Base-by-base conservation (phyloP, 2,329 filamentous ascomycete genomes). In the Aspergillus bombycis region DNA sequence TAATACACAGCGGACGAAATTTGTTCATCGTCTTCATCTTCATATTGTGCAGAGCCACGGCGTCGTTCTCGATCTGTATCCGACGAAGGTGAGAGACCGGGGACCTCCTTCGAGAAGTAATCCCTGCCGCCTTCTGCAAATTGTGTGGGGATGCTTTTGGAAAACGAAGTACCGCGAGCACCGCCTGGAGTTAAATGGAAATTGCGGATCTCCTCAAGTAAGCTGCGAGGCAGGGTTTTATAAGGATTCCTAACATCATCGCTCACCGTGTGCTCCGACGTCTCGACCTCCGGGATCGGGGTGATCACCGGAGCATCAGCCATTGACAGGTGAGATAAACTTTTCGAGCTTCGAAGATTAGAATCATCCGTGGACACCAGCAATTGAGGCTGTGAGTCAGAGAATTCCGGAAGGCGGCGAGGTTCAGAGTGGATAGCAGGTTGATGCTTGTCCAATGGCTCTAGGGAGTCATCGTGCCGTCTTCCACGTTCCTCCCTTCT, bases 1-100 rank as follows among this genome's bases (percentile, higher is more conserved):
- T 86, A 88, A 72, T 89, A 89, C 38, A 88, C 79, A 14, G 87
- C 87, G 32, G 86, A 89, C 0, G 86, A 87, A 45, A 89, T 89
- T 64, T 88, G 86, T 72, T 89, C 87, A 61, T 86, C 87, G 38
- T 87, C 85, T n/a, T 86, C 84, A 55, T 85, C 83, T 38, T 84
- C 84, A 30, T 79, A 78, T 26, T 71, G 74, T 11, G 67, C 66
- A 9, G 70, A 69, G 30, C 63, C 67, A 34, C 67, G 67, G 48
- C 61, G 67, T 11, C 67, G 68, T 48, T 69, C 72, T 52, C 66
- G 62, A 28, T 70, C 61, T 9, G 70, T 70, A 54, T 71, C 71
- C 1, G 72, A 64, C 2, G 67, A 64, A 4, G 71, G 68, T 1
- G 71, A 68, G 10, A 67, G 70, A 28, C 65, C 23, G 34, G 66